Percentiles rank a stretch among this genome's conserved stretches.
Conservation (phyloP, 2,329 filamentous ascomycete genomes). For the Orbilia quercus region DNA sequence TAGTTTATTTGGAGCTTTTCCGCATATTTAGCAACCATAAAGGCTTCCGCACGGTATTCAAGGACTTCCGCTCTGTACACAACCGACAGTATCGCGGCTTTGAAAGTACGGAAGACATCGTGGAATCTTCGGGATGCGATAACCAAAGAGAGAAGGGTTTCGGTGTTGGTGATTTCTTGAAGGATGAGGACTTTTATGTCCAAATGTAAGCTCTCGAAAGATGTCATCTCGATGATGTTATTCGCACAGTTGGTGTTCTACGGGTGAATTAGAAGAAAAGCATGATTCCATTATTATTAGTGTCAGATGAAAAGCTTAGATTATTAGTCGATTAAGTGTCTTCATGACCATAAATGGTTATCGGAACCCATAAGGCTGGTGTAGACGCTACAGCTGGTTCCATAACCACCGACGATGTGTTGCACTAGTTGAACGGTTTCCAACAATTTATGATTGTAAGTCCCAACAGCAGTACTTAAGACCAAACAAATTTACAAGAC, state of each 20-base stretch:
- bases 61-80: conserved; percentile 1
- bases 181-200: conserved; percentile 28
- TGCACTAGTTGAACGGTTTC: no score
- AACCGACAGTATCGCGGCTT: not conserved
- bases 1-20: not conserved
- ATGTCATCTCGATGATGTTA: not conserved
- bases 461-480: not conserved
- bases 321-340: no score
- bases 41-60: not conserved
- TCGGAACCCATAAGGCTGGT: no score
- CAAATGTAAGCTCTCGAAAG: not conserved
- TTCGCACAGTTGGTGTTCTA: not conserved
- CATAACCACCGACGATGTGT: no score
- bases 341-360: no score
- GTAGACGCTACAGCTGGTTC: no score
- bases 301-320: no score
- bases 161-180: not conserved
- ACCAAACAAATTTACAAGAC: no score
- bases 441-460: not conserved
- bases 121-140: conserved; percentile 8
- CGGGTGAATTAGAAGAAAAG: no score
- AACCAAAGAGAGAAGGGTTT: conserved; percentile 3
- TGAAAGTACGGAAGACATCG: conserved; percentile 5
- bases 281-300: no score
- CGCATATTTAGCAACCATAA: not conserved